A percentile compares a stretch with the other conserved stretches of the same genome.
These are phyloP conservation scores for Russula vinacea DNA, from an alignment of 768 basidiomycete genomes.

Conservation along the genomic window DNA sequence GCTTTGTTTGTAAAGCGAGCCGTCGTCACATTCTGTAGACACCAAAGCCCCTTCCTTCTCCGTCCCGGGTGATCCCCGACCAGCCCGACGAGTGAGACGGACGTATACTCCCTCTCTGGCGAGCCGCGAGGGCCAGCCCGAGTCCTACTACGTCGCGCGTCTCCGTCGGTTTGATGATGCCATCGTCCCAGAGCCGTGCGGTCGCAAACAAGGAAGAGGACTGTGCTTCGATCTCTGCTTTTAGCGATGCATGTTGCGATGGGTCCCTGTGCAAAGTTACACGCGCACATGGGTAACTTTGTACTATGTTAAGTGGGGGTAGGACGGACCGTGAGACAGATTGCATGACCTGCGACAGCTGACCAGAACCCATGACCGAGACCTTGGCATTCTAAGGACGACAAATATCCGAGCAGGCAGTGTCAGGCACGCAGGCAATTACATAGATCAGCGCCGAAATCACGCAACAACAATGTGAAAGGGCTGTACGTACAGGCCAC, in stretches of 20 bases:
- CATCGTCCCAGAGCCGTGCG: constrained; percentile 93
- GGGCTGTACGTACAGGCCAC: constrained; percentile 75
- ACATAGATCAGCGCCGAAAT: not conserved
- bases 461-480: constrained; percentile 14
- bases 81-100: not conserved
- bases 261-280: constrained; percentile 63
- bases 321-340: constrained; percentile 71
- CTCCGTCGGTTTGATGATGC: constrained; percentile 84
- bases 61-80: constrained; percentile 58
- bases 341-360: constrained; percentile 91
- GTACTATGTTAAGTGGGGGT: not conserved
- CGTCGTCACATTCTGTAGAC: constrained; percentile 79
- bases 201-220: constrained; percentile 85
- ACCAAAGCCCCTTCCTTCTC: constrained; percentile 69
- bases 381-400: constrained; percentile 75
- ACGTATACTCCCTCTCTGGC: constrained; percentile 36
- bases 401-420: not conserved
- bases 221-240: constrained; percentile 82
- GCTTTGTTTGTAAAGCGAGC: not conserved
- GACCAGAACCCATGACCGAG: constrained; percentile 92
- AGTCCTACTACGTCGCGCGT: constrained; percentile 87
- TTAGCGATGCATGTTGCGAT: constrained; percentile 66
- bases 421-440: not conserved
- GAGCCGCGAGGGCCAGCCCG: constrained; percentile 74
- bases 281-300: not conserved